These are phyloP conservation scores for Zygosaccharomyces sapae DNA, from an alignment of 1,139 yeast genomes.

Conservation along the genomic window DNA sequence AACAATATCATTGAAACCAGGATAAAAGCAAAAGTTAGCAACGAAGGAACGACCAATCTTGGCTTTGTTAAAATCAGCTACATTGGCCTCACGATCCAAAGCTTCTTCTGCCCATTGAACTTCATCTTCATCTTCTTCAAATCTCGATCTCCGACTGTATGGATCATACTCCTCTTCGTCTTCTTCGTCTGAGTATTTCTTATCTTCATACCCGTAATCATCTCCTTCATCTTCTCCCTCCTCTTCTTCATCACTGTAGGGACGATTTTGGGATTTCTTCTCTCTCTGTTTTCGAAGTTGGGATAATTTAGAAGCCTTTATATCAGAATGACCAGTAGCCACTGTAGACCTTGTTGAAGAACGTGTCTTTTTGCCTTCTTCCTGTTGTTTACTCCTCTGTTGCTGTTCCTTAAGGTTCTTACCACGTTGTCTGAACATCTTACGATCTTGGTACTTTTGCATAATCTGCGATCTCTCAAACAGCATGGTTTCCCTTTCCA, in stretches of 20 bases:
- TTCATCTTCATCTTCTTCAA: slow-evolving; percentile 39
- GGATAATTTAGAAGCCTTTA: slow-evolving; percentile 59
- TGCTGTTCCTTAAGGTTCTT: slow-evolving; percentile 48
- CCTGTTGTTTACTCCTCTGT: slow-evolving; percentile 34
- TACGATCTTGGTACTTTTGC: slow-evolving; percentile 80
- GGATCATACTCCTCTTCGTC: slow-evolving; percentile 44
- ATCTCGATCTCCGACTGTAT: slow-evolving; percentile 27
- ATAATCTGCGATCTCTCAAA: slow-evolving; percentile 91
- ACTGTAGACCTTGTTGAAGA: slow-evolving; percentile 33
- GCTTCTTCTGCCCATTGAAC: slow-evolving; percentile 45
- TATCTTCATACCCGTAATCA: slow-evolving; percentile 35
- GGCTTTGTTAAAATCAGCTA: slow-evolving; percentile 63
- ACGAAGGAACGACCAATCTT: slow-evolving; percentile 75
- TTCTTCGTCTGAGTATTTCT: slow-evolving; percentile 28
- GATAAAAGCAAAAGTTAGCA: slow-evolving; percentile 73
- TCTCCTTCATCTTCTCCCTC: slow-evolving; percentile 38
- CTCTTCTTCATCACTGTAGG: slow-evolving; percentile 42
- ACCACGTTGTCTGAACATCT: slow-evolving; percentile 76
- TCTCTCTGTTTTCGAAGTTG: slow-evolving; percentile 86
- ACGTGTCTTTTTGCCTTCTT: slow-evolving; percentile 37
- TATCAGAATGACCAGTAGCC: slow-evolving; percentile 36
- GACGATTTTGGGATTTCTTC: slow-evolving; percentile 47
- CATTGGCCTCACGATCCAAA: slow-evolving; percentile 40
- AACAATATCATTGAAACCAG: slow-evolving; percentile 67
- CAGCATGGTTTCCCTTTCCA: slow-evolving; percentile 82